These are phyloP conservation scores for Collybia mongolica DNA, from an alignment of 768 basidiomycete genomes.

Conservation along the genomic window DNA sequence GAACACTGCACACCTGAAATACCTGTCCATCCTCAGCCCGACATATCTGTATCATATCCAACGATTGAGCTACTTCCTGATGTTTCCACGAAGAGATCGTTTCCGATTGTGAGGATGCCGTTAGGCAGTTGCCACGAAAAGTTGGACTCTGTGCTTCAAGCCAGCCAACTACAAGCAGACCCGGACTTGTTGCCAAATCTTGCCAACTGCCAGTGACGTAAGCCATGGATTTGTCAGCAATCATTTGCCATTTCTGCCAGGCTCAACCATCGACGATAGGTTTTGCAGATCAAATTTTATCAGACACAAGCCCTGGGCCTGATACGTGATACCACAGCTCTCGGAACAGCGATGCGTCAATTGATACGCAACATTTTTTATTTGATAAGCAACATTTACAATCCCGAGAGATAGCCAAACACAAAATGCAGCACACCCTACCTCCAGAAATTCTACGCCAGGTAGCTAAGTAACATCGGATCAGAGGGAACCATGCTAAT, in stretches of 20 bases:
- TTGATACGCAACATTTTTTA: too few relatives aligned
- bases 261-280: too few relatives aligned
- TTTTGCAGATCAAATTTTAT: too few relatives aligned
- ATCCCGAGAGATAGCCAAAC: too few relatives aligned
- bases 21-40: conserved; percentile 64
- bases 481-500: too few relatives aligned
- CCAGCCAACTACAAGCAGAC: background rate
- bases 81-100: background rate
- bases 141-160: background rate
- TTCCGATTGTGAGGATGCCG: background rate
- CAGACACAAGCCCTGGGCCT: too few relatives aligned
- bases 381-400: too few relatives aligned
- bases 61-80: background rate
- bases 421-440: background rate
- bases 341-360: too few relatives aligned
- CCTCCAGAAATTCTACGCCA: conserved; percentile 8
- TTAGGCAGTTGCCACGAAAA: background rate
- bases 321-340: too few relatives aligned
- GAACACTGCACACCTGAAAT: conserved; percentile 42
- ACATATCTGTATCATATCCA: conserved; percentile 60
- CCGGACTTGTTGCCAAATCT: too few relatives aligned
- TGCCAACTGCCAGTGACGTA: background rate
- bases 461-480: background rate
- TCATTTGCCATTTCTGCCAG: background rate
- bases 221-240: background rate